Conservation (phyloP, 129 eudicot genomes). For the Sambucus nigra region DNA sequence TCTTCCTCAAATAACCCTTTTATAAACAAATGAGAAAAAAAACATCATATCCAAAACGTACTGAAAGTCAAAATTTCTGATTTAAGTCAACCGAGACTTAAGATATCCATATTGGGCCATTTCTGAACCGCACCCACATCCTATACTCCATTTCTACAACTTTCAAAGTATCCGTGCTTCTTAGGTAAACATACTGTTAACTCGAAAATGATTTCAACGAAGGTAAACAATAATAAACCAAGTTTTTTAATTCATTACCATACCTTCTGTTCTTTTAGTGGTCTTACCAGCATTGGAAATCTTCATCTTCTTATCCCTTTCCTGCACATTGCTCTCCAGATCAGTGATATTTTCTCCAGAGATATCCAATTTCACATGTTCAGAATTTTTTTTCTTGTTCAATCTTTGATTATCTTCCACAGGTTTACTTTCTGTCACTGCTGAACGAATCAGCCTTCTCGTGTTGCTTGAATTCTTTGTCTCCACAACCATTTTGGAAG, state of each 20-base stretch:
- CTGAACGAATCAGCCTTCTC: slow-evolving; percentile 34
- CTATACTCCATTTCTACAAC: not conserved
- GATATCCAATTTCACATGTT: not conserved
- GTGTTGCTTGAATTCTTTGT: slow-evolving; percentile 8
- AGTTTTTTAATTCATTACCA: not conserved
- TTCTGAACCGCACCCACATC: not conserved
- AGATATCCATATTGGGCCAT: not conserved
- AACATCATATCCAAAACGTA: no score
- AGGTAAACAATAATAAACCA: not conserved
- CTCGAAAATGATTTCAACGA: not conserved
- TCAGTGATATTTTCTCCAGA: not conserved
- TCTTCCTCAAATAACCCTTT: no score
- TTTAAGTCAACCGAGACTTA: not conserved
- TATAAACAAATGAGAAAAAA: no score
- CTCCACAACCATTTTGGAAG: not conserved
- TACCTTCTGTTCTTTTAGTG: slow-evolving; percentile 27
- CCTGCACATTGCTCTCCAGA: not conserved
- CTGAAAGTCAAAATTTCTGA: no score
- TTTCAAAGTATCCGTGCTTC: no score
- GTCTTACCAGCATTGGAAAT: slow-evolving; percentile 8
- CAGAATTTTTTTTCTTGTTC: slow-evolving; percentile 3
- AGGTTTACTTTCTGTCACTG: slow-evolving; percentile 15
- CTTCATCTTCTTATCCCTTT: slow-evolving; percentile 17
- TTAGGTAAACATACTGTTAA: no score
- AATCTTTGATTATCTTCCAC: slow-evolving; percentile 11